These are phyloP conservation scores for Phytophthora podocarpi DNA, from an alignment of 352 stramenopile species.

Conservation along the genomic window DNA sequence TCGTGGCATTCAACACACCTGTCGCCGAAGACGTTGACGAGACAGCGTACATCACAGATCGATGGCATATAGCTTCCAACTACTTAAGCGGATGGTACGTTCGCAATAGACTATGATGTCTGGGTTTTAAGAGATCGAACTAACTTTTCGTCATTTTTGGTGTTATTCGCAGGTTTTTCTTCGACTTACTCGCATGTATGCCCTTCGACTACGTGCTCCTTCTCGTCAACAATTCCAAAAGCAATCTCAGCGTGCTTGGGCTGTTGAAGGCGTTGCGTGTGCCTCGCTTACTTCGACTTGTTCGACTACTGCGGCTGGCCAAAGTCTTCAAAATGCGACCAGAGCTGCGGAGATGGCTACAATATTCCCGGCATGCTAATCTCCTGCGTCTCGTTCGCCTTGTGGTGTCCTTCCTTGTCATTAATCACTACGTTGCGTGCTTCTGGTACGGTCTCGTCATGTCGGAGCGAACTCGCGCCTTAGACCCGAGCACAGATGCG, in stretches of 20 bases:
- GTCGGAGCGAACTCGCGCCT: constrained; percentile 52
- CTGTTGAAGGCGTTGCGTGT: constrained; percentile 74
- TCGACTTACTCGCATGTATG: constrained; percentile 77
- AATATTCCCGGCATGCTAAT: constrained; percentile 84
- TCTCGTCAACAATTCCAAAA: constrained; percentile 52
- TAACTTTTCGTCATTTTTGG: too few species aligned
- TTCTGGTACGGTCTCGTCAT: constrained; percentile 74
- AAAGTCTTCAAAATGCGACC: constrained; percentile 77
- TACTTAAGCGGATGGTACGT: constrained; percentile 72
- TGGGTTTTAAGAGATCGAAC: too few species aligned
- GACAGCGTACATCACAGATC: constrained; percentile 67
- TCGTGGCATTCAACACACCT: constrained; percentile 80
- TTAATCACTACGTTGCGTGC: constrained; percentile 84
- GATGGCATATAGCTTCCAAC: constrained; percentile 49
- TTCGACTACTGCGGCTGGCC: constrained; percentile 68
- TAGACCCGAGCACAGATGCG: constrained; percentile 34
- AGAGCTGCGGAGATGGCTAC: constrained; percentile 76
- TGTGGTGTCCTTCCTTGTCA: constrained; percentile 66
- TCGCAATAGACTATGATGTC: too few species aligned
- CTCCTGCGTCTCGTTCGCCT: constrained; percentile 72
- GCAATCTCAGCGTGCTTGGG: constrained; percentile 66
- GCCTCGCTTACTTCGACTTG: constrained; percentile 68
- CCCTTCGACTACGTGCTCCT: constrained; percentile 72
- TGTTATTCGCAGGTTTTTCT: constrained; percentile 86
- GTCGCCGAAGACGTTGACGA: constrained; percentile 46